These are phyloP conservation scores for Lentinula novae-zelandiae DNA, from an alignment of 1,284 basidiomycete species.

Conservation along the genomic window DNA sequence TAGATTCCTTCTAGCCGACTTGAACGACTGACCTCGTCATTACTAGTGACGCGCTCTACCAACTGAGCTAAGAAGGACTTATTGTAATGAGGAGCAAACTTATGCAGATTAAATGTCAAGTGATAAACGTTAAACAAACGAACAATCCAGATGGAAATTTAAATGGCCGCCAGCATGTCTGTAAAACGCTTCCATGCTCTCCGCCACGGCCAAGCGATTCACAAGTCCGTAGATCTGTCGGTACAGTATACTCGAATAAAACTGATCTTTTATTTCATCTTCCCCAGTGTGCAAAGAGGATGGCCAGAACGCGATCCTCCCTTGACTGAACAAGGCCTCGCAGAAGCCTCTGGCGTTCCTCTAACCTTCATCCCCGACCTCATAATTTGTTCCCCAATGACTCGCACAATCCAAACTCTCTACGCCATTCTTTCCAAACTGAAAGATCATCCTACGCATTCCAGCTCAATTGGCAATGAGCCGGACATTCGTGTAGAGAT, in stretches of 20 bases:
- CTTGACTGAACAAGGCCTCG: constrained; percentile 15
- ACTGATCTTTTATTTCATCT: neutral
- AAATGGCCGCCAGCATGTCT: neutral
- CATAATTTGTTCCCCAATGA: constrained; percentile 18
- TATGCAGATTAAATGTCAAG: too few relatives aligned
- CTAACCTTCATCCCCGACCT: constrained; percentile 16
- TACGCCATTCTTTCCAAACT: constrained; percentile 13
- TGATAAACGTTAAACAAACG: too few relatives aligned
- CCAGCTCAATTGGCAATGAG: neutral
- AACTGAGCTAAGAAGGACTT: constrained; percentile 52
- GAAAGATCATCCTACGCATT: neutral
- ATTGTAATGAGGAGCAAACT: too few relatives aligned
- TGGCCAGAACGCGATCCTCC: constrained; percentile 17
- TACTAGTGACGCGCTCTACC: constrained; percentile 57
- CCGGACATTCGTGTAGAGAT: constrained; percentile 10
- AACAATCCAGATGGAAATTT: too few relatives aligned
- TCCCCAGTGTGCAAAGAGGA: constrained; percentile 15
- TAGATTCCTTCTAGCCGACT: constrained; percentile 13
- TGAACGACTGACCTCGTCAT: constrained; percentile 15
- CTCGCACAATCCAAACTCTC: constrained; percentile 13
- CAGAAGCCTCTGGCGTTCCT: constrained; percentile 9
- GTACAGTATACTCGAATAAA: too few relatives aligned
- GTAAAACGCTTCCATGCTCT: constrained; percentile 13
- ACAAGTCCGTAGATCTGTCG: neutral
- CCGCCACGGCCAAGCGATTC: constrained; percentile 15